Conservation (phyloP, 176 grass and related monocot genomes). For the Eleusine coracana region DNA sequence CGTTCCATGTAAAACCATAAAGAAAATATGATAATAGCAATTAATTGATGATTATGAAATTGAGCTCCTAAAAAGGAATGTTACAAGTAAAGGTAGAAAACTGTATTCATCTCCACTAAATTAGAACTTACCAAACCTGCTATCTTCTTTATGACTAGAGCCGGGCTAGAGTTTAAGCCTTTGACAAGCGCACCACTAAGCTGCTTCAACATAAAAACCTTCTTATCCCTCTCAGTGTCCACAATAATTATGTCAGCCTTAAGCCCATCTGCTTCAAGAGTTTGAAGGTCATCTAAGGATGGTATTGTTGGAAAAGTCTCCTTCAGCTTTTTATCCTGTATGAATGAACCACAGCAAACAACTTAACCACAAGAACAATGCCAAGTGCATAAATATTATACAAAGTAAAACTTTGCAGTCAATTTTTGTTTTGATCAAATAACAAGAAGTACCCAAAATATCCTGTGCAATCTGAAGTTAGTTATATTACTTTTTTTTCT, state of each 20-base stretch:
- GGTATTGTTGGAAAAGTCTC: slow-evolving; percentile 76
- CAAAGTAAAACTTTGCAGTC: slow-evolving; percentile 9
- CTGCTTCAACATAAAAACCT: slow-evolving; percentile 95
- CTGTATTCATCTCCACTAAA: slow-evolving; percentile 4
- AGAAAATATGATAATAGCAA: slow-evolving; percentile 16
- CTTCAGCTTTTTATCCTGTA: slow-evolving; percentile 98
- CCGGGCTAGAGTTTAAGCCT: slow-evolving; percentile 82
- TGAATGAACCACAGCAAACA: slow-evolving; percentile 35
- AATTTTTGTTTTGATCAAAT: slow-evolving; percentile 24
- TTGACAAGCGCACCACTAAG: slow-evolving; percentile 84
- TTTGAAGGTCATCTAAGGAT: slow-evolving; percentile 71
- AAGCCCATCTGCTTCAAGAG: slow-evolving; percentile 71
- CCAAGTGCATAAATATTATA: slow-evolving; percentile 25
- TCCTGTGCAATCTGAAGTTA: not conserved
- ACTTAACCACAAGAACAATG: slow-evolving; percentile 30
- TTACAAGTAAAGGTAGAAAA: slow-evolving; percentile 27
- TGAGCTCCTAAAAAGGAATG: slow-evolving; percentile 25
- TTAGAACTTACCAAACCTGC: slow-evolving; percentile 87
- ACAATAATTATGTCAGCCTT: slow-evolving; percentile 94
- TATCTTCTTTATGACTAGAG: slow-evolving; percentile 96
- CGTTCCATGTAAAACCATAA: not conserved
- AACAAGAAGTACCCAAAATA: slow-evolving; percentile 21
- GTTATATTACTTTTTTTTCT: slow-evolving; percentile 9
- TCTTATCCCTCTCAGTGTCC: slow-evolving; percentile 91
- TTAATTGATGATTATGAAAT: slow-evolving; percentile 11